phyloP scores from a whole-genome alignment of 129 eudicot species.

The Smallanthus sonchifolius region DNA sequence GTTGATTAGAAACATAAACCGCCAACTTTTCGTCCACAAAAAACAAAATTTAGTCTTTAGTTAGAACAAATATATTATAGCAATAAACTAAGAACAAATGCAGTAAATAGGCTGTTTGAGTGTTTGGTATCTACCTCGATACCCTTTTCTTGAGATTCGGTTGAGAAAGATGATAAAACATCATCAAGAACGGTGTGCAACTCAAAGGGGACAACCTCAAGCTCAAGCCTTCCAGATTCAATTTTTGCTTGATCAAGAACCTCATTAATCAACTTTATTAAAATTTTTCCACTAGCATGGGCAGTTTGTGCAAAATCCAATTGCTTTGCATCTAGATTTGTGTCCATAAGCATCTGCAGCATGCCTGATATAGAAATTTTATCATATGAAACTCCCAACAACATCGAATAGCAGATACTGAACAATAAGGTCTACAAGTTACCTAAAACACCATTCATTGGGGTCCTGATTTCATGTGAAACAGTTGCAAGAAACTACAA shows the following conservation, averaged over 20 bases:
- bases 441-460: constrained; percentile 97
- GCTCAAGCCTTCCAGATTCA: constrained; percentile 87
- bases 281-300: constrained; percentile 75
- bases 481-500: constrained; percentile 89
- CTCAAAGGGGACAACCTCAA: constrained; percentile 84
- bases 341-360: constrained; percentile 93
- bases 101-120: not conserved
- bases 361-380: constrained; percentile 47
- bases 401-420: not conserved
- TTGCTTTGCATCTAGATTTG: constrained; percentile 62
- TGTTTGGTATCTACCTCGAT: constrained; percentile 52
- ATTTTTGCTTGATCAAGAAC: constrained; percentile 93
- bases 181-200: constrained; percentile 73
- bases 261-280: constrained; percentile 70
- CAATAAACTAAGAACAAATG: not conserved
- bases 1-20: constrained; percentile 70
- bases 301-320: constrained; percentile 82
- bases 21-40: constrained; percentile 65
- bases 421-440: constrained; percentile 3
- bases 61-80: constrained; percentile 10
- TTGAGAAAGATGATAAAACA: constrained; percentile 68
- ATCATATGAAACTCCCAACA: not conserved
- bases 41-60: not conserved
- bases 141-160: constrained; percentile 62
- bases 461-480: constrained; percentile 94